phyloP scores from a whole-genome alignment of 2,329 filamentous ascomycete genomes.

The Fusarium sp. region DNA sequence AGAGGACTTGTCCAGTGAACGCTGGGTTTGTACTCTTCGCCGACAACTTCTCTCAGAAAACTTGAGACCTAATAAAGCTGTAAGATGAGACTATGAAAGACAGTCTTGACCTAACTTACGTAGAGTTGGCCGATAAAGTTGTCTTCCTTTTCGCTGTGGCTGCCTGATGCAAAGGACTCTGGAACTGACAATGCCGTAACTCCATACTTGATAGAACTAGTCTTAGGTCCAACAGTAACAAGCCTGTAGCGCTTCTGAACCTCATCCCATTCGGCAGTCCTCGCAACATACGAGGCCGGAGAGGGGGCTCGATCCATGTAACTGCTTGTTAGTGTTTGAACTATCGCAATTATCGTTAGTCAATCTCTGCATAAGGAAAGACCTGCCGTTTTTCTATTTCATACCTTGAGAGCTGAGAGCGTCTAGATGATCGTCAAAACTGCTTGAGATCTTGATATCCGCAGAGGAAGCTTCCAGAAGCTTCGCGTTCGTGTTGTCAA shows the following conservation, averaged over 20 bases:
- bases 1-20: not conserved
- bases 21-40: not conserved
- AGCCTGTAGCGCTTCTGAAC: not conserved
- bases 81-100: not conserved
- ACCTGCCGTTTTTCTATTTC: not conserved
- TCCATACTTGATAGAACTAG: not conserved
- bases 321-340: not conserved
- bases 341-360: not conserved
- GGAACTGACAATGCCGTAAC: not conserved
- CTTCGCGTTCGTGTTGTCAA: not conserved
- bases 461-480: not conserved
- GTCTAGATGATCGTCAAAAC: not conserved
- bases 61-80: not conserved
- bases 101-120: not conserved
- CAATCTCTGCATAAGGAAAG: not conserved
- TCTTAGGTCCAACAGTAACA: not conserved
- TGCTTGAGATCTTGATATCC: not conserved
- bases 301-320: not conserved
- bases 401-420: not conserved
- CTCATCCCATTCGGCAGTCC: not conserved
- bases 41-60: not conserved
- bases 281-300: not conserved
- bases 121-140: not conserved
- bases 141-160: not conserved
- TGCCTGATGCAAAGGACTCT: not conserved